These are phyloP conservation scores for Sarocladium kiliense DNA, from an alignment of 2,329 filamentous ascomycete genomes.

Conservation along the genomic window DNA sequence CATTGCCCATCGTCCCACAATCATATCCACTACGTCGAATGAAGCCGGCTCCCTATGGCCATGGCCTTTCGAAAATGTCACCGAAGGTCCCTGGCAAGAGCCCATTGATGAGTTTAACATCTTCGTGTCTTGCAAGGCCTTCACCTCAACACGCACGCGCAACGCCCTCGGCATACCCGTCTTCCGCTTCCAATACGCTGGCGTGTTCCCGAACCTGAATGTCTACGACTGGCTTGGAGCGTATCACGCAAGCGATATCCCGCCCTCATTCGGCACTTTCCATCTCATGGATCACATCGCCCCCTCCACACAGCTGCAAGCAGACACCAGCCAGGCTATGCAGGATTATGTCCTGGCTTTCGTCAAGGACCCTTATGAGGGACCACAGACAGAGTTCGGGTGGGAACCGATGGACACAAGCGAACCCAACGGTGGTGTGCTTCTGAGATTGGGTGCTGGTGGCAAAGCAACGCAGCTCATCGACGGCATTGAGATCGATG, in stretches of 20 bases:
- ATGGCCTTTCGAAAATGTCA: conserved; percentile 19
- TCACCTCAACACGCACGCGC: conserved; percentile 20
- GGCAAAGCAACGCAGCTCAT: conserved; percentile 15
- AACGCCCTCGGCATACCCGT: conserved; percentile 23
- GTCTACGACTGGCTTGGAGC: conserved; percentile 34
- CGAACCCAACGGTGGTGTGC: conserved; percentile 10
- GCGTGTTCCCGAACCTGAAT: conserved; percentile 35
- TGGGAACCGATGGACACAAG: conserved; percentile 18
- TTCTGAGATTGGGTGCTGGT: conserved; percentile 14
- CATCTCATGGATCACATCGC: conserved; percentile 17
- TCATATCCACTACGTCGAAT: conserved; percentile 28
- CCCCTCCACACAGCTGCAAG: conserved; percentile 19
- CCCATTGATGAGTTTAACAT: conserved; percentile 12
- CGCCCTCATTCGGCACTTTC: conserved; percentile 33
- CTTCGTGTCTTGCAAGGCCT: conserved; percentile 23
- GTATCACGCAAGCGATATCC: conserved; percentile 33
- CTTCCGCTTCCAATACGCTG: conserved; percentile 34
- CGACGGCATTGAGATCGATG: conserved; percentile 14
- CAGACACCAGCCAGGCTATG: conserved; percentile 19
- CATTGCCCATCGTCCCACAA: conserved; percentile 20
- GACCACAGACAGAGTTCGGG: conserved; percentile 16
- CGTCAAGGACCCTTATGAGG: conserved; percentile 19
- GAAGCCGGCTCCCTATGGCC: conserved; percentile 22
- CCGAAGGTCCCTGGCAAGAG: conserved; percentile 21
- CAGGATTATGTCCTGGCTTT: conserved; percentile 23